Evolutionary conservation across 1,284 basidiomycete species (phyloP), one percentile per base, ranked within the genome.

Genomic region (Ganoderma lingzhi): DNA sequence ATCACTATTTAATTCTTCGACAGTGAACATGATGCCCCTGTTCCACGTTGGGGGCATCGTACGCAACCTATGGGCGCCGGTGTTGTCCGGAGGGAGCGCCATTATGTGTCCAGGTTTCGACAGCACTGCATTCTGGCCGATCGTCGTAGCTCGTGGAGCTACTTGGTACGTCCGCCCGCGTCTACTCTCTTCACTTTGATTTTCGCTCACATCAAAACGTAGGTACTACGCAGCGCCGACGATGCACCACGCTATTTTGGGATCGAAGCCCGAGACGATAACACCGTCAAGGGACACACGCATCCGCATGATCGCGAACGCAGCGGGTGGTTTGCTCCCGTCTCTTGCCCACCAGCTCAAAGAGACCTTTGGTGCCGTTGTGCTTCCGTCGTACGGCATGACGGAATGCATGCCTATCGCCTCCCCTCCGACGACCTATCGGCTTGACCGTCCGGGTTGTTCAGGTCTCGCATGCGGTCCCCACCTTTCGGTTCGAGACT

Each of bases 11-110:
- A 42, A 19, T 41, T 48, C 14, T 28, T 15, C 15, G 12, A 5
- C 37, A 85, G 84, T 85, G 76, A 86, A 86, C 71, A 90, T 91
- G 82, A 91, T 91, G 90, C 90, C 90, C 37, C 83, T 91, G 41
- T 91, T 90, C 81, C 90, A 91, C 74, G 88, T 90, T 23, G 89
- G 89, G 65, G 89, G 89, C 44, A 86, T 91, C 58, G 84, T 90
- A 39, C 87, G 88, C 66, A 90, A 89, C 72, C 82, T 92, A 32
- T 83, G 90, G 23, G 86, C 89, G 9, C 88, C 90, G 1, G 78
- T 90, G 6, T 81, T 88, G 53, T 86, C 87, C 23, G 86, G 87
- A 5, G 88, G 88, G 9, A 85, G 84, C 70, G 84, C 88, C 3
- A 87, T 91, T 70, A 86, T 92, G 76, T 89, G 89, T 60, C 76